Evolutionary conservation across 768 basidiomycete genomes (phyloP).

Genomic region (Suillus sp.): DNA sequence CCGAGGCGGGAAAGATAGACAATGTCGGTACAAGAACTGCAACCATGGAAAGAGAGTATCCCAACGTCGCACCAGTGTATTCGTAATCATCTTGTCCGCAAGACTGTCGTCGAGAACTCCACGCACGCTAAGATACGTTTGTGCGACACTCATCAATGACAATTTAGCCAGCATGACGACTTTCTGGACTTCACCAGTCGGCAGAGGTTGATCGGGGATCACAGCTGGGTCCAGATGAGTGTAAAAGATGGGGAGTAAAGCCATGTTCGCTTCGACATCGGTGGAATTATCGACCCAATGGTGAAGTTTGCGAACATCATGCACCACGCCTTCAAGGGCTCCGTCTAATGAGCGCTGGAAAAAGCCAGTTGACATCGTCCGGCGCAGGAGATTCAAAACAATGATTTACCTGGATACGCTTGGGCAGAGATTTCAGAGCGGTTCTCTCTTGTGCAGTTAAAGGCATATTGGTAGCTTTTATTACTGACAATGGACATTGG

Average conservation of each 20-base stretch:
- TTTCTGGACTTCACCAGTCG: background rate
- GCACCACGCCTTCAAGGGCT: background rate
- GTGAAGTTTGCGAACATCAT: slow-evolving; percentile 4
- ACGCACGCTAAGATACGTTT: background rate
- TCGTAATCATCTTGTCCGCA: slow-evolving; percentile 1
- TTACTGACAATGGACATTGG: slow-evolving; percentile 3
- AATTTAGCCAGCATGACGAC: slow-evolving; percentile 5
- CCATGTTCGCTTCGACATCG: slow-evolving; percentile 4
- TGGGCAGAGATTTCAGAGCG: slow-evolving; percentile 5
- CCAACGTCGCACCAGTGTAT: slow-evolving; percentile 7
- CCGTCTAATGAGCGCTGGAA: slow-evolving; percentile 3
- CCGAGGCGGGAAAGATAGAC: background rate
- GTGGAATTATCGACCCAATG: background rate
- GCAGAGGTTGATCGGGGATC: slow-evolving; percentile 6
- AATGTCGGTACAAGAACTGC: slow-evolving; percentile 8
- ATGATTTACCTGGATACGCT: slow-evolving; percentile 2
- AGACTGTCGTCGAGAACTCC: background rate
- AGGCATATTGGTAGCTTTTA: background rate
- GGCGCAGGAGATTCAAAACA: background rate
- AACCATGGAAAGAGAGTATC: slow-evolving; percentile 6
- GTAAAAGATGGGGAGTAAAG: slow-evolving; percentile 9
- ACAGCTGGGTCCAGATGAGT: slow-evolving; percentile 10
- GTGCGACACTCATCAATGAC: slow-evolving; percentile 1
- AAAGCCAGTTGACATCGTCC: background rate
- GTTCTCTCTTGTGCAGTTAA: slow-evolving; percentile 9